Evolutionary conservation across 805 yeast genomes (phyloP), one percentile per base, ranked within the genome.

Genomic region (Candida takata): DNA sequence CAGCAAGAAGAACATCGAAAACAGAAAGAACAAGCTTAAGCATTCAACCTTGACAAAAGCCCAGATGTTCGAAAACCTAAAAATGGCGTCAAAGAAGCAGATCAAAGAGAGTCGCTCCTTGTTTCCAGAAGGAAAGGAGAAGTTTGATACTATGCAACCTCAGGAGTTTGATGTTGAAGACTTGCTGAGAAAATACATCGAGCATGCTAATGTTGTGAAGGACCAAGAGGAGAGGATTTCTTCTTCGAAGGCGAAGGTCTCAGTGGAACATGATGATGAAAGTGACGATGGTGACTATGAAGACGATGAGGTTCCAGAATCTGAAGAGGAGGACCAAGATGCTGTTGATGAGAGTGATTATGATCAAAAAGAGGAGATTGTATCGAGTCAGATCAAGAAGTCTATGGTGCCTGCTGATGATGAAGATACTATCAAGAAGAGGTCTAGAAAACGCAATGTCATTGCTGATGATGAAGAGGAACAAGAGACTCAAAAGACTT

Each of bases 41-140:
- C 43, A 43, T n/a, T 29, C 40, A 1, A 8, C 14, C 4, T 26
- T 52, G 10, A 48, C 55, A 3, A 47, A 52, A 15, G 57, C 54
- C 16, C 48, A 52, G 11, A 51, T 73, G 24, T 58, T 68, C 30
- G 39, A 45, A 9, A 51, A 52, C 9, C 57, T 74, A 39, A 62
- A 63, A 41, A 57, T 55, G 31, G 72, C 72, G 4, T 69, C 71
- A 31, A 62, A 65, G 28, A 54, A 61, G 31, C 81, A 75, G 42
- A 57, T 44, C 73, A 72, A 43, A 62, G 70, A 38, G 62, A 78
- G 44, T 71, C 61, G 35, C 7, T 33, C 35, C 12, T 54, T 64
- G 34, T 61, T 62, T 21, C 62, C 74, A 30, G 62, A 60, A 43
- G 55, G 60, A 37, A 74, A 70, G 41, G 50, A 67, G 53, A 50